Base-by-base conservation (phyloP, 768 basidiomycete species). In the Tylopilus sp. region DNA sequence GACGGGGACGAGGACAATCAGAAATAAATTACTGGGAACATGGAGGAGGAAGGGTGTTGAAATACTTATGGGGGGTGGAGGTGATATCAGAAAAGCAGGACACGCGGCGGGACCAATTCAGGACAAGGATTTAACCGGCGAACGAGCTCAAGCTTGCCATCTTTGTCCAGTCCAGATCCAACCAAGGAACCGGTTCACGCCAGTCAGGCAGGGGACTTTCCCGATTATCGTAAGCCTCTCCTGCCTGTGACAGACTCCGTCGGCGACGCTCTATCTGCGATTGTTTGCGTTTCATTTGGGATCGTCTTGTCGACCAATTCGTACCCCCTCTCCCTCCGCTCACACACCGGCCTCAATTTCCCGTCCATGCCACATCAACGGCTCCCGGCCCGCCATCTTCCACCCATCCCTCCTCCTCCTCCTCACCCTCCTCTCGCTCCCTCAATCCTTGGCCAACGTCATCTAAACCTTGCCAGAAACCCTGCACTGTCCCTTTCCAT, bases 21-120 rank as follows among this genome's bases (percentile, higher is more conserved):
- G 57, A 53, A 56, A 68, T 68, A 65, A 70, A 23, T 57, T 61
- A 69, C 47, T 45, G 59, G 49, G 61, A 56, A 56, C 67, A 67
- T 65, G 63, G 41, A 55, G 20, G 58, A 52, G 25, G 56, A 42
- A 28, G 56, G 51, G 57, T 50, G 67, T 55, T 62, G 51, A 62
- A 65, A 63, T 69, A 67, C 57, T 61, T 69, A 51, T 68, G 54
- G 55, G 56, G 53, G 58, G 55, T 45, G 63, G 45, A 61, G 61
- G 63, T 53, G 61, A 59, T n/a, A n/a, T 55, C 54, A 60, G 53
- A 61, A 49, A 50, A 55, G 52, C 53, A 60, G 13, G 40, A 55
- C 67, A 64, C 67, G 64, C 65, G 64, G 64, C 23, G 47, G 49
- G 21, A 3, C 55, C 58, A 51, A 46, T 60, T 64, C 51, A 36